Evolutionary conservation across 495 filamentous ascomycete genomes (phyloP), one percentile per base, ranked within the genome.

Genomic region (Aspergillus saccharolyticus): DNA sequence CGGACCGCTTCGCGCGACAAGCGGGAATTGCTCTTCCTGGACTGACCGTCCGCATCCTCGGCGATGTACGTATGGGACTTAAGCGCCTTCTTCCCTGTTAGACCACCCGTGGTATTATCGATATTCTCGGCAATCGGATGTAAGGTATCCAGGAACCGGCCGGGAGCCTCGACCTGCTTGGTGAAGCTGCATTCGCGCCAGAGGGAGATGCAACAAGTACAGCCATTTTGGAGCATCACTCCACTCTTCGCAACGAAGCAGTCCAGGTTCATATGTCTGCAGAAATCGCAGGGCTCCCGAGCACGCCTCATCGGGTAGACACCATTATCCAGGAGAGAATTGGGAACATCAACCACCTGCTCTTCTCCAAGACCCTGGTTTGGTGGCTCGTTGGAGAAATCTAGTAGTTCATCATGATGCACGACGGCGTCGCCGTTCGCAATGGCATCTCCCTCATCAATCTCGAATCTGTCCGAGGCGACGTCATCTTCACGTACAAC

Each of bases 121-220:
- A 63, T 63, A 44, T 82, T 75, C 61, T 85, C 80, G 18, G 68
- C 60, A 63, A 83, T 72, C 28, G 73, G 60, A 68, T 78, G 71
- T 73, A 82, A 68, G 30, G 79, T 78, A 58, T 82, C 73, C 59
- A 80, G 58, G 61, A 79, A 78, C 56, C 72, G 69, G 59, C 75
- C 74, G 33, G 73, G 70, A 14, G 73, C 69, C 65, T 74, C 74
- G 54, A 66, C 70, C 55, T 74, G 74, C 46, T 39, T 39, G 5
- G 72, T 84, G 78, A 91, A 87, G 70, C 86, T 91, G 75, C 89
- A 92, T 56, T 80, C 79, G 45, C 86, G 80, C 44, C 83, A 88
- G 17, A 93, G 77, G 20, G 88, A 87, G 60, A 88, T 85, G 66
- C 90, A 95, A 59, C 86, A 85, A 3, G 87, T 90, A 70, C 90